A percentile compares a stretch with the other conserved stretches of the same genome.
phyloP scores from a whole-genome alignment of 139 green algal species.

The Chlamydomonas incerta region DNA sequence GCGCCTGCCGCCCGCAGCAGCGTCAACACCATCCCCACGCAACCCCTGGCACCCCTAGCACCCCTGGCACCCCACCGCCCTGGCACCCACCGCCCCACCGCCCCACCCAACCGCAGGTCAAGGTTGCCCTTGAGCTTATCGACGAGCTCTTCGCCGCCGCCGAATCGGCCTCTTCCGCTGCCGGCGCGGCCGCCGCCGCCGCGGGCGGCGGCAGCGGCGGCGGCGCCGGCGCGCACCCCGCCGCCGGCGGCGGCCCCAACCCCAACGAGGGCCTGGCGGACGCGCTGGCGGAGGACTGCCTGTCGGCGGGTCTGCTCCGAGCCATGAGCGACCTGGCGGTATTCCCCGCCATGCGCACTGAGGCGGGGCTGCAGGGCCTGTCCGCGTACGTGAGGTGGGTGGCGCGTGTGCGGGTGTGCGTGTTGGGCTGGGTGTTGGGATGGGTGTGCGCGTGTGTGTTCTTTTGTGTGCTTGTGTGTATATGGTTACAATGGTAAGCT shows the following conservation, averaged over 20 bases:
- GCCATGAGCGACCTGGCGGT: slow-evolving; percentile 13
- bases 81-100: too few relatives aligned
- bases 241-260: too few relatives aligned
- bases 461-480: too few relatives aligned
- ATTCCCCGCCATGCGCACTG: not conserved
- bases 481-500: too few relatives aligned
- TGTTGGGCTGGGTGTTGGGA: not conserved
- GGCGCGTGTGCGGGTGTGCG: not conserved
- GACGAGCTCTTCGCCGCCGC: slow-evolving; percentile 28
- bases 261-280: not conserved
- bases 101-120: too few relatives aligned
- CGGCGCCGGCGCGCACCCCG: too few relatives aligned
- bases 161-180: not conserved
- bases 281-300: slow-evolving; percentile 19
- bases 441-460: not conserved
- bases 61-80: too few relatives aligned
- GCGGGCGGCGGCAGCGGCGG: too few relatives aligned
- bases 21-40: too few relatives aligned
- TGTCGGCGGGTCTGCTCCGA: slow-evolving; percentile 13
- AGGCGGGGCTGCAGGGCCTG: slow-evolving; percentile 11
- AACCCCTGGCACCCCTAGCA: too few relatives aligned
- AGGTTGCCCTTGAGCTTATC: slow-evolving; percentile 31
- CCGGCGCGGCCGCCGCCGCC: too few relatives aligned
- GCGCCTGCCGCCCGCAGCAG: too few relatives aligned
- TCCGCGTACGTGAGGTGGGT: slow-evolving; percentile 28